A percentile compares a stretch with the other conserved stretches of the same genome.
Evolutionary conservation across 1,284 basidiomycete genomes (phyloP).

Genomic region (Fomitiporia mediterranea): DNA sequence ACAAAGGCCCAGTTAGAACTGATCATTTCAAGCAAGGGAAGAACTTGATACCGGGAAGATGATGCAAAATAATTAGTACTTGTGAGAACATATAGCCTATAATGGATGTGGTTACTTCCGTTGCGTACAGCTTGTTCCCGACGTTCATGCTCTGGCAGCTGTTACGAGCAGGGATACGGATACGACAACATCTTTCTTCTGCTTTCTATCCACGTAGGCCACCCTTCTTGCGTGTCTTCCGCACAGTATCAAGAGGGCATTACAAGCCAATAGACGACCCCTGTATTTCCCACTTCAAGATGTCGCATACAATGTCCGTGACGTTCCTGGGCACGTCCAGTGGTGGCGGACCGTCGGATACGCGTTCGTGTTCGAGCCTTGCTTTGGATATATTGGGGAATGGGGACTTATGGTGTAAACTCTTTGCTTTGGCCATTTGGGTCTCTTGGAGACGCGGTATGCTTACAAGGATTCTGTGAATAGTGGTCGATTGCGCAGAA

Average conservation of each 20-base stretch:
- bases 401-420: slow-evolving; percentile 61
- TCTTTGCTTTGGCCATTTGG: background rate
- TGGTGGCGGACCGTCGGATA: slow-evolving; percentile 65
- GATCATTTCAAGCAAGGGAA: too few species aligned
- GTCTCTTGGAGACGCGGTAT: background rate
- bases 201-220: too few species aligned
- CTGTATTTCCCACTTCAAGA: background rate
- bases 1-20: too few species aligned
- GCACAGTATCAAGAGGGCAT: background rate
- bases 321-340: slow-evolving; percentile 74
- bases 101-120: too few species aligned
- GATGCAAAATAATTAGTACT: too few species aligned
- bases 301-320: slow-evolving; percentile 26
- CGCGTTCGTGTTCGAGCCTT: slow-evolving; percentile 68
- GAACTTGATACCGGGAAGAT: too few species aligned
- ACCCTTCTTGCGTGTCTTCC: too few species aligned
- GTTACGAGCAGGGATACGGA: too few species aligned
- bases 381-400: slow-evolving; percentile 52
- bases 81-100: too few species aligned
- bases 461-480: background rate
- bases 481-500: slow-evolving; percentile 87
- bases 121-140: too few species aligned
- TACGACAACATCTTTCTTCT: too few species aligned
- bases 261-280: background rate
- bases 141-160: too few species aligned